A percentile compares a stretch with the other conserved stretches of the same genome.
Conservation (phyloP, 2,329 filamentous ascomycete genomes). For the Colletotrichum navitas region DNA sequence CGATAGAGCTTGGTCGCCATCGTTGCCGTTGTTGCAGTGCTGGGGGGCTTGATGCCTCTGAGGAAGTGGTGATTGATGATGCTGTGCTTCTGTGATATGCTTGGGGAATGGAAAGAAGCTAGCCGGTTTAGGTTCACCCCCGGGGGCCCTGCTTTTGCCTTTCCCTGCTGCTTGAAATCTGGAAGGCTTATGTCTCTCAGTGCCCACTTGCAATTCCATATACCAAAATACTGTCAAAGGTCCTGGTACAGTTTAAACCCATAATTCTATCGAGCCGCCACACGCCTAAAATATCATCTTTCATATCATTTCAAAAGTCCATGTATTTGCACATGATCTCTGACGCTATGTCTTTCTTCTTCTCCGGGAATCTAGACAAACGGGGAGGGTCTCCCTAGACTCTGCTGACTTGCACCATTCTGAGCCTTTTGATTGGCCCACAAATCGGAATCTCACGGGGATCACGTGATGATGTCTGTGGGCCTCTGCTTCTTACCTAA, state of each 20-base stretch:
- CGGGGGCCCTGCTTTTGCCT: background rate
- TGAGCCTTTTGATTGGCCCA: slow-evolving; percentile 20
- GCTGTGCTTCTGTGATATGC: slow-evolving; percentile 35
- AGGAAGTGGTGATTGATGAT: slow-evolving; percentile 42
- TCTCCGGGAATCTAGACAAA: background rate
- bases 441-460: background rate
- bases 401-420: slow-evolving; percentile 38
- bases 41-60: slow-evolving; percentile 42
- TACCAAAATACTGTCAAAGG: background rate
- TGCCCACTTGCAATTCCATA: background rate
- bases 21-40: slow-evolving; percentile 48
- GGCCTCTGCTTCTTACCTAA: slow-evolving; percentile 30
- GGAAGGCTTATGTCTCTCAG: too few relatives aligned
- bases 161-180: background rate
- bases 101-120: slow-evolving; percentile 40
- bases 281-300: rapidly evolving
- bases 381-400: slow-evolving; percentile 28
- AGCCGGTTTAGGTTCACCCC: slow-evolving; percentile 20
- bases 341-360: background rate
- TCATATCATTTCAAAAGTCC: background rate
- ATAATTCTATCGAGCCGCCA: background rate
- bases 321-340: background rate
- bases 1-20: slow-evolving; percentile 74
- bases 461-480: slow-evolving; percentile 25
- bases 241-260: background rate